Base-by-base conservation (phyloP, 768 basidiomycete species). In the Tulasnella sp. region DNA sequence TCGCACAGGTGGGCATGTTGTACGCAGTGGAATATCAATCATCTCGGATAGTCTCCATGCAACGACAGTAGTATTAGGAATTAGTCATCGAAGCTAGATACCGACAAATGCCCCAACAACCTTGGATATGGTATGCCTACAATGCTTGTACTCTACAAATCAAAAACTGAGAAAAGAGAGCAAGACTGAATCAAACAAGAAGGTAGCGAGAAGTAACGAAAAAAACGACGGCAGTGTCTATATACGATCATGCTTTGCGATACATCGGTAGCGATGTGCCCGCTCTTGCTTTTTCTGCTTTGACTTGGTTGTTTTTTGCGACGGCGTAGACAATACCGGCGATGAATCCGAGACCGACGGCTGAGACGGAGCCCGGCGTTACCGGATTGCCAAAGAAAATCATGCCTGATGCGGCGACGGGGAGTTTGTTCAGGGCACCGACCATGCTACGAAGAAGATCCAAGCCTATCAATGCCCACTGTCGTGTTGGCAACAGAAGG, bases 351-450 rank as follows among this genome's bases (percentile, higher is more conserved):
- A 87, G 77, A 1, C 75, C 71, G 54, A 99, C 81, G 32, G 92
- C 91, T 9, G 86, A 84, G 48, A 97, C 84, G 15, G 89, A 93
- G 41, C 92, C 87, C 49, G 83, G 67, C 6, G 89, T 96, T 42
- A 89, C 83, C 23, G 82, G 71, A 68, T 99, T 93, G 40, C 90
- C 91, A 67, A 96, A 96, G 72, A 96, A 96, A 59, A 99, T 69
- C 84, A 99, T 89, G 21, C 96, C 96, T n/a, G 92, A 96, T 12
- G 91, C 93, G 6, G 96, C 96, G 46, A 99, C 91, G 35, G 96
- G 96, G 17, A 99, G 76, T 73, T 98, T 98, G 73, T 98, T 98
- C 63, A 98, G 70, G 0, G 93, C 93, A 9, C 93, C 93, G 55
- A 96, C 91, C 93, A 98, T 98, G 63, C 86, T 90, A 62, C 46